phyloP scores from a whole-genome alignment of 164 flowering plant species.

The Kingdonia uniflora region DNA sequence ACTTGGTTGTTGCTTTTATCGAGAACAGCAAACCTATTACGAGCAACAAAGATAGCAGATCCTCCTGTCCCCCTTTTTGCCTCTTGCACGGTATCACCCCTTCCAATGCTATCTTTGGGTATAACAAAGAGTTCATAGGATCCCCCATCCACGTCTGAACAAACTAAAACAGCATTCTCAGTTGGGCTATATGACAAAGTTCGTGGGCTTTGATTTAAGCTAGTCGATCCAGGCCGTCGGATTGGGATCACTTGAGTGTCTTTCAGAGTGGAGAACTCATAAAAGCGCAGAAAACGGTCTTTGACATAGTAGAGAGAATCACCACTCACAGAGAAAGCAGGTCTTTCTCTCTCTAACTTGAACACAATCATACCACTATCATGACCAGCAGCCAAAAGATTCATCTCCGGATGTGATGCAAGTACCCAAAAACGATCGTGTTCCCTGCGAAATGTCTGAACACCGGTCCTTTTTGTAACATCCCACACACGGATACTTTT shows the following conservation, averaged over 20 bases:
- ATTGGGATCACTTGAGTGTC: conserved; percentile 38
- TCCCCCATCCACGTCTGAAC: conserved; percentile 42
- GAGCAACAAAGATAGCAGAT: conserved; percentile 40
- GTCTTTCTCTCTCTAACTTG: conserved; percentile 47
- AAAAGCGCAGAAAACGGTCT: conserved; percentile 36
- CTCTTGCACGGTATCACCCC: conserved; percentile 33
- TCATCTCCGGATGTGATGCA: conserved; percentile 43
- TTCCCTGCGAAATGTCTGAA: conserved; percentile 39
- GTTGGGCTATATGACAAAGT: conserved; percentile 41
- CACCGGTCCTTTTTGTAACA: conserved; percentile 34
- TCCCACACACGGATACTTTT: conserved; percentile 52
- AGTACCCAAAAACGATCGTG: conserved; percentile 49
- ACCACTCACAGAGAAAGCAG: conserved; percentile 40
- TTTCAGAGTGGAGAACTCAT: conserved; percentile 37
- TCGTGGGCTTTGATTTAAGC: conserved; percentile 36
- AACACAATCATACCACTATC: conserved; percentile 52
- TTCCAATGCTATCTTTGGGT: conserved; percentile 31
- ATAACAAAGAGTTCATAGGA: conserved; percentile 38
- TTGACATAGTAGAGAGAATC: conserved; percentile 32
- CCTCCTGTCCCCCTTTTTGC: conserved; percentile 41
- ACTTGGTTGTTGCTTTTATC: conserved; percentile 41
- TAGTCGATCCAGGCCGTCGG: conserved; percentile 34
- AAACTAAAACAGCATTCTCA: conserved; percentile 37
- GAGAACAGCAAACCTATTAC: conserved; percentile 47
- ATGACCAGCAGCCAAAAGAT: conserved; percentile 48